These are phyloP conservation scores for Conoideocrella luteorostrata DNA, from an alignment of 2,329 filamentous ascomycete genomes.

Conservation along the genomic window DNA sequence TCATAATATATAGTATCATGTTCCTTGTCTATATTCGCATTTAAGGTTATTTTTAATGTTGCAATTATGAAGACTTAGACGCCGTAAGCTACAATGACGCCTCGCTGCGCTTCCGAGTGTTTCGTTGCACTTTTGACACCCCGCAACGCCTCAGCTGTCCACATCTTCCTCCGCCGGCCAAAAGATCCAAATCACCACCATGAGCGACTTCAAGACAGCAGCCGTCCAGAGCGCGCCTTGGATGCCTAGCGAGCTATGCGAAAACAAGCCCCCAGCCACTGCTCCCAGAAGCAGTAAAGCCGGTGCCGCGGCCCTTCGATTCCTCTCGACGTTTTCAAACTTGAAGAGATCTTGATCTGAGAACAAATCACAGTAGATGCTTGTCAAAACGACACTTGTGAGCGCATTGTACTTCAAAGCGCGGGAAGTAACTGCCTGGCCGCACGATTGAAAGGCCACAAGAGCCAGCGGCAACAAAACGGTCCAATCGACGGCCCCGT, in stretches of 20 bases:
- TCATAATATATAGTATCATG: too few species aligned
- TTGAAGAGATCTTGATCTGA: conserved; percentile 51
- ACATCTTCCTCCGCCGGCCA: conserved; percentile 47
- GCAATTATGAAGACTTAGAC: too few species aligned
- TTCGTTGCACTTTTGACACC: too few species aligned
- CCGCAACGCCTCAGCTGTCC: too few species aligned
- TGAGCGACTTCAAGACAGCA: conserved; percentile 46
- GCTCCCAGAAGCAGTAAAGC: conserved; percentile 43
- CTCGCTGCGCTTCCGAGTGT: too few species aligned
- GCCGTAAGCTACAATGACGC: too few species aligned
- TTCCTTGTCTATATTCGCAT: too few species aligned
- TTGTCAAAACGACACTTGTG: conserved; percentile 74
- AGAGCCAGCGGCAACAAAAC: conserved; percentile 62
- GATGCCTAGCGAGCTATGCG: conserved; percentile 41
- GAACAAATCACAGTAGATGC: conserved; percentile 75
- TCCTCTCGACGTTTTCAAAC: conserved; percentile 40
- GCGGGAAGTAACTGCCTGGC: conserved; percentile 69
- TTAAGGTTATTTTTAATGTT: too few species aligned
- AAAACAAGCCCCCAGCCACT: conserved; percentile 42
- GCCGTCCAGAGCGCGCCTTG: conserved; percentile 55
- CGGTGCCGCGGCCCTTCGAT: conserved; percentile 44
- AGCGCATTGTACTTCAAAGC: conserved; percentile 63
- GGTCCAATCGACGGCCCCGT: conserved; percentile 46
- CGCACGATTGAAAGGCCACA: conserved; percentile 70
- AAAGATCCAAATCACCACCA: conserved; percentile 52